phyloP scores from a whole-genome alignment of 306 rosid genomes.

The Glycine soja region DNA sequence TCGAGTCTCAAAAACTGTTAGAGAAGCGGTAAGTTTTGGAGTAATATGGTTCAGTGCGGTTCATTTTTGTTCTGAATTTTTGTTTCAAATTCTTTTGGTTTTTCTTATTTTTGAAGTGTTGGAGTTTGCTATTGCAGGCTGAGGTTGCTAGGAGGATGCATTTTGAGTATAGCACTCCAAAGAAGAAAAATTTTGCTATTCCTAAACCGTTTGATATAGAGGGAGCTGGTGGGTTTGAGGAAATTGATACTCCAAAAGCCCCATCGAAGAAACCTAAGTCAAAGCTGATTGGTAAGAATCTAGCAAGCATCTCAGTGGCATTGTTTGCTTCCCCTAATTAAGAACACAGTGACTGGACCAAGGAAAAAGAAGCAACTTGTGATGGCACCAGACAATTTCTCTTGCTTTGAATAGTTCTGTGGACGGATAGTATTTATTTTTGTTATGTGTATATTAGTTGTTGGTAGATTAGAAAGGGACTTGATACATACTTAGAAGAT shows the following conservation, averaged over 20 bases:
- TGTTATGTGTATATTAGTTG: slow-evolving; percentile 35
- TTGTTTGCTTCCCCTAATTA: slow-evolving; percentile 58
- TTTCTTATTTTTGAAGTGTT: slow-evolving; percentile 29
- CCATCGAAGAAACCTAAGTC: slow-evolving; percentile 53
- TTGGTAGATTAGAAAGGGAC: slow-evolving; percentile 36
- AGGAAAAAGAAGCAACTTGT: slow-evolving; percentile 30
- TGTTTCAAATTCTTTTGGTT: slow-evolving; percentile 10
- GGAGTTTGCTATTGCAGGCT: slow-evolving; percentile 59
- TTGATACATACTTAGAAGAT: slow-evolving; percentile 36
- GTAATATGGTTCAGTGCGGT: background rate
- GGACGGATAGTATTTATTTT: background rate
- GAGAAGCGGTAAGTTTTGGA: slow-evolving; percentile 71
- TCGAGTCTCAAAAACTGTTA: slow-evolving; percentile 65
- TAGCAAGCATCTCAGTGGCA: slow-evolving; percentile 58
- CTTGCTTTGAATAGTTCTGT: slow-evolving; percentile 44
- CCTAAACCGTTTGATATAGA: slow-evolving; percentile 46
- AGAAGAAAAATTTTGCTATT: slow-evolving; percentile 56
- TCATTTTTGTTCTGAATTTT: background rate
- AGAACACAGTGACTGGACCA: slow-evolving; percentile 38
- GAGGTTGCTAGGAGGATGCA: slow-evolving; percentile 64
- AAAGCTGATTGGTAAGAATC: slow-evolving; percentile 50
- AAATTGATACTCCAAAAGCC: slow-evolving; percentile 76
- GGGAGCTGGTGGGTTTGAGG: slow-evolving; percentile 45
- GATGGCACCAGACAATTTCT: slow-evolving; percentile 26
- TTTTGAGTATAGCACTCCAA: slow-evolving; percentile 81